These are phyloP conservation scores for Beauveria brongniartii DNA, from an alignment of 2,329 filamentous ascomycete species.

Conservation along the genomic window DNA sequence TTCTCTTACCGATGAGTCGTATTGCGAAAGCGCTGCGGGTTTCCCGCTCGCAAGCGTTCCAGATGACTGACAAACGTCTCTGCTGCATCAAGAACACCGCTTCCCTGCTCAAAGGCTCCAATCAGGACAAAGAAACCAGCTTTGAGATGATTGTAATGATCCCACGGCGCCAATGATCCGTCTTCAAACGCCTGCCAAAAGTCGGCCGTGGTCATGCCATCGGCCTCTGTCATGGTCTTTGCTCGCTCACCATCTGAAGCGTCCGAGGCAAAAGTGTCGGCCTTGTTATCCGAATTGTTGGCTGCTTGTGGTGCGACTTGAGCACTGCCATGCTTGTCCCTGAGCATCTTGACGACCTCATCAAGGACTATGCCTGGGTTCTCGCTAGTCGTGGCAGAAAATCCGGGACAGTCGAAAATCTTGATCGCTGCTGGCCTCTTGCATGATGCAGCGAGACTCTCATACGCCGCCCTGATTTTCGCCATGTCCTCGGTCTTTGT, in stretches of 20 bases:
- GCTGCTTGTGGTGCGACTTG: neutral
- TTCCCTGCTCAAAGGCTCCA: conserved; percentile 18
- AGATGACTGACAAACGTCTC: conserved; percentile 24
- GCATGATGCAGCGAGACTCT: neutral
- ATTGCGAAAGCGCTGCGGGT: conserved; percentile 25
- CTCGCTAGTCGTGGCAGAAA: conserved; percentile 14
- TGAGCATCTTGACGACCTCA: conserved; percentile 15
- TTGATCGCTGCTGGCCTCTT: conserved; percentile 11
- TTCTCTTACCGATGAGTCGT: conserved; percentile 22
- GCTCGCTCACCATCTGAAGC: neutral
- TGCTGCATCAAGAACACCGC: conserved; percentile 20
- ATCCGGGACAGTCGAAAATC: conserved; percentile 18
- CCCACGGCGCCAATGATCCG: conserved; percentile 22
- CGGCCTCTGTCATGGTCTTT: conserved; percentile 9
- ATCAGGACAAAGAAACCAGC: conserved; percentile 25
- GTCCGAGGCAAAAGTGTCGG: neutral
- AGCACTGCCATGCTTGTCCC: conserved; percentile 4
- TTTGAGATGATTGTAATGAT: conserved; percentile 26
- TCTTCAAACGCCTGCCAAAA: conserved; percentile 23
- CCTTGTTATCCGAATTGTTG: neutral
- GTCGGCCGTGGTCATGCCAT: conserved; percentile 5
- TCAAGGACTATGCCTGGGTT: neutral
- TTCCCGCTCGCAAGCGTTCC: conserved; percentile 17
- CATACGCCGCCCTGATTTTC: neutral
- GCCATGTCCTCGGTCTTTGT: conserved; percentile 16